Base-by-base conservation (phyloP, 345 rosid species). In the Lepidium africanum region DNA sequence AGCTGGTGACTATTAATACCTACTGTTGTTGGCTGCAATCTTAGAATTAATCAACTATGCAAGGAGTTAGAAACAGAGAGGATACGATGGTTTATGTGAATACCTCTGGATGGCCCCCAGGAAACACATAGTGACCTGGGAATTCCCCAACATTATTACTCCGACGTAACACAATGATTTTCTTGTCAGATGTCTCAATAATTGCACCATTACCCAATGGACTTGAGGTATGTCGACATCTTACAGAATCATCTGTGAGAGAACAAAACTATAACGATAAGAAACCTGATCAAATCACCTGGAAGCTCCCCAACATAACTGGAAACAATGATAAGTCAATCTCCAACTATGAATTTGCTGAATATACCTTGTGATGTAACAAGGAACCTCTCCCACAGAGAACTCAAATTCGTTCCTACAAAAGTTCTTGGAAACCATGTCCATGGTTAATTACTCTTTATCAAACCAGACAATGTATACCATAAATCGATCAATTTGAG, bases 41-140 rank as follows among this genome's bases (percentile, higher is more conserved):
- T 40, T 67, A 9, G 49, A 15, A 67, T 49, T 58, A 61, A 67
- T 53, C 50, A 15, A 38, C 35, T 8, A 67, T 33, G 5, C 3
- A 45, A 15, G 40, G 35, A 21, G 21, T 40, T 17, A 52, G 52
- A 39, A 45, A 37, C 43, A 40, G 16, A 76, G 9, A 55, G 19
- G 27, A 36, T 45, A 1, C 27, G 12, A 42, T 51, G 12, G 5
- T 50, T 39, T 9, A 59, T 7, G 57, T 13, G 13, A 41, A 42
- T 72, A 86, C 98, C 97, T 90, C 96, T 36, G 97, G 97, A 80
- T 93, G 96, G 23, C 96, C 97, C 54, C 97, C 97, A 10, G 97
- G 97, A 40, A 90, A 90, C 48, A 90, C 98, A 51, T 81, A 86
- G 72, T 90, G 83, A 30, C 97, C 91, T 48, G 98, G 94, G 81